Evolutionary conservation across 768 basidiomycete genomes (phyloP), one percentile per base, ranked within the genome.

Genomic region (Lentinula lateritia): DNA sequence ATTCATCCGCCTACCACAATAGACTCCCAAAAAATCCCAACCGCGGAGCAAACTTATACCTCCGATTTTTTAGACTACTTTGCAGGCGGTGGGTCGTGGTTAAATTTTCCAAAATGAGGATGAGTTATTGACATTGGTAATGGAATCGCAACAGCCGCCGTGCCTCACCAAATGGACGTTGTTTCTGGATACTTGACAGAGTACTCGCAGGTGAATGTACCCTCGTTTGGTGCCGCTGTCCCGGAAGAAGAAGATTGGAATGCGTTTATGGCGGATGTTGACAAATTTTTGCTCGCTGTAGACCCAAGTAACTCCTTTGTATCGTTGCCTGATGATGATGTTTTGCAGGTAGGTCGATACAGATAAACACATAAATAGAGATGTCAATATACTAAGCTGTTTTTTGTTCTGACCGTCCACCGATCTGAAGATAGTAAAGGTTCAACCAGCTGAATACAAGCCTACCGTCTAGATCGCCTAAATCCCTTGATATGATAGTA

Each of bases 401-500:
- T 13, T 39, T 13, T 39, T 3, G 3, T 28, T 28, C 28, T 28
- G 28, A 28, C 28, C 28, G 3, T 28, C 28, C 3, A 28, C 28
- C 28, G 3, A 28, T 28, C 2, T 3, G 2, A 39, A 13, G 7
- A 39, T 8, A 1, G 13, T 39, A 39, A 39, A 39, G 9, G 38
- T 13, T 5, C 18, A 13, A 42, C 18, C 35, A 60, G 20, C 34
- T 60, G 41, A 45, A 60, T 13, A 60, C 50, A 7, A 60, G 23
- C 9, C 59, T 50, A 2, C 59, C 59, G 32, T 60, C 50, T 36
- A 78, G 67, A 59, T 72, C 73, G 28, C 69, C 67, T 3, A 74
- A 71, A 18, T 70, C n/a, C n/a, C n/a, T 72, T 23, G 74, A 69
- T 69, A 76, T 2, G 74, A 75, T 1, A 76, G 23, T 23, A 23